phyloP scores from a whole-genome alignment of 495 filamentous ascomycete genomes.

The Aspergillus bridgeri region DNA sequence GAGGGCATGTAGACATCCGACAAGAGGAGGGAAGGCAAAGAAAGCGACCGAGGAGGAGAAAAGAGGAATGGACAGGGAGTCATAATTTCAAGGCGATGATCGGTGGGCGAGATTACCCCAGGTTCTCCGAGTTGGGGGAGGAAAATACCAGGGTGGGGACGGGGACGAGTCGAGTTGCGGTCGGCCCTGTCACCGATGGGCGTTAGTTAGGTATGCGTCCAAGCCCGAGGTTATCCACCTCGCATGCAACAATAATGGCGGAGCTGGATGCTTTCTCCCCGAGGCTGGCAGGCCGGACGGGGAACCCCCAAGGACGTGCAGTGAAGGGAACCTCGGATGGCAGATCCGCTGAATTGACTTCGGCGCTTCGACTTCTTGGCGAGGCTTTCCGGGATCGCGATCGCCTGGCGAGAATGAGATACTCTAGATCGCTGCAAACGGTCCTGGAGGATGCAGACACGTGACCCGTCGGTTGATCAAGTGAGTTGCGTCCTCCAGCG shows the following conservation, averaged over 20 bases:
- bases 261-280: not conserved
- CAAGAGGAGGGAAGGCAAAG: not conserved
- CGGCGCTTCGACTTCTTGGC: not conserved
- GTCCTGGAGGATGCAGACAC: too few relatives aligned
- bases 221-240: not conserved
- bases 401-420: too few relatives aligned
- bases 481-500: too few relatives aligned
- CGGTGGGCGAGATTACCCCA: not conserved
- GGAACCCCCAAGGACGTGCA: not conserved
- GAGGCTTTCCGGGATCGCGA: not conserved
- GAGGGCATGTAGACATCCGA: not conserved
- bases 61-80: not conserved
- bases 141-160: not conserved
- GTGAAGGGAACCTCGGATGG: not conserved
- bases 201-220: not conserved
- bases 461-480: too few relatives aligned
- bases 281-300: not conserved
- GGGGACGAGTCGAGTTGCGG: not conserved
- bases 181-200: not conserved
- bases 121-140: not conserved
- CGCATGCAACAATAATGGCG: not conserved
- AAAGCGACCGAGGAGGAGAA: not conserved
- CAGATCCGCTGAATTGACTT: not conserved
- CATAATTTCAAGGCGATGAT: not conserved
- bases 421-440: too few relatives aligned